These are phyloP conservation scores for Sordariomycetes sp. DNA, from an alignment of 2,329 filamentous ascomycete species.

Conservation along the genomic window DNA sequence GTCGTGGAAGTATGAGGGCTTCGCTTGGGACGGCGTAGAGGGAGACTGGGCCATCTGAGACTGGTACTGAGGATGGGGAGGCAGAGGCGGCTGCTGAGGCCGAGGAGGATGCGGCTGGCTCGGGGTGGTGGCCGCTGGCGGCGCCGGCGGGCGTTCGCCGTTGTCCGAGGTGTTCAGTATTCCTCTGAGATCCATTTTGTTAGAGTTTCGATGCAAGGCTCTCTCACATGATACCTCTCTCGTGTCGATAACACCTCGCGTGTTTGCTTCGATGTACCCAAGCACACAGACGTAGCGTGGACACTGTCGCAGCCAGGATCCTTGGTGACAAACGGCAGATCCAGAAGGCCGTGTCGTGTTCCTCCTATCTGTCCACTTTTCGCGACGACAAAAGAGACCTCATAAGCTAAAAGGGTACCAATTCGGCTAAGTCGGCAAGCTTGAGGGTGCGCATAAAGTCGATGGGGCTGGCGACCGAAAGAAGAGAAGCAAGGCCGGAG, in stretches of 20 bases:
- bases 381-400: background rate
- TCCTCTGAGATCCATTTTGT: slow-evolving; percentile 35
- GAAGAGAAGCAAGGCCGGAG: background rate
- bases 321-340: background rate
- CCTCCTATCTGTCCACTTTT: background rate
- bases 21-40: slow-evolving; percentile 7
- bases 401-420: background rate
- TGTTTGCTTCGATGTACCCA: background rate
- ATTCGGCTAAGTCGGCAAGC: background rate
- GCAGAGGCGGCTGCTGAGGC: background rate
- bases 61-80: background rate
- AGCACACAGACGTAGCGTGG: background rate
- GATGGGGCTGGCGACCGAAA: background rate
- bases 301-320: background rate
- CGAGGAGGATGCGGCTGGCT: slow-evolving; percentile 3
- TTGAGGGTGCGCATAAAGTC: background rate
- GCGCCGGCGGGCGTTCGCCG: slow-evolving; percentile 15
- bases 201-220: background rate
- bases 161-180: slow-evolving; percentile 41
- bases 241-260: background rate
- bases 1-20: slow-evolving; percentile 30
- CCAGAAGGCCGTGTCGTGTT: background rate
- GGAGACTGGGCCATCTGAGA: slow-evolving; percentile 3
- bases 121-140: background rate
- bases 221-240: background rate